Conservation (phyloP, 352 stramenopile species). For the Phytopythium oedochilum region DNA sequence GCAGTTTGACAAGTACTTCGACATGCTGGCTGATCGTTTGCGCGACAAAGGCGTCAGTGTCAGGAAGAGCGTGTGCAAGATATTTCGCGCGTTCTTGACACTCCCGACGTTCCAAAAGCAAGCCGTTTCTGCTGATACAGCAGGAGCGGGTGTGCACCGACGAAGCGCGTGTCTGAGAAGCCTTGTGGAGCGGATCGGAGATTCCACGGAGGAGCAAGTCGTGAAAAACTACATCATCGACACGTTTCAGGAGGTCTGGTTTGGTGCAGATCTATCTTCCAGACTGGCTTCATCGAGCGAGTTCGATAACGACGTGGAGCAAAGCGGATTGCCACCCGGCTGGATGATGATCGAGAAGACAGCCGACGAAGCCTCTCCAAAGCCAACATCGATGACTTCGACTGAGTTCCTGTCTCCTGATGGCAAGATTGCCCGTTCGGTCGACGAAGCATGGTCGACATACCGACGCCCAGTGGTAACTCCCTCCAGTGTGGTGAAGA, state of each 20-base stretch:
- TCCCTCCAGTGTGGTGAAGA: conserved; percentile 63
- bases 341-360: conserved; percentile 28
- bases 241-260: conserved; percentile 86
- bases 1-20: conserved; percentile 82
- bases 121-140: neutral
- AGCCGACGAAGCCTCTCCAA: neutral
- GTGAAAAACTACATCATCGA: conserved; percentile 87
- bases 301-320: conserved; percentile 35
- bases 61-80: conserved; percentile 81
- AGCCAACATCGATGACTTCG: neutral
- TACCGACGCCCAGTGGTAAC: conserved; percentile 50
- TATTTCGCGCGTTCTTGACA: conserved; percentile 55
- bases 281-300: conserved; percentile 24
- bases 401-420: conserved; percentile 56
- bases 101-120: conserved; percentile 14
- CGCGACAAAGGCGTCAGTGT: conserved; percentile 85
- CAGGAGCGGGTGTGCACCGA: conserved; percentile 31
- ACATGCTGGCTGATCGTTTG: conserved; percentile 62
- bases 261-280: conserved; percentile 52
- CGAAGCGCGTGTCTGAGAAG: conserved; percentile 69
- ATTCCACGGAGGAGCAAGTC: conserved; percentile 57
- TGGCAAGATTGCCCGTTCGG: conserved; percentile 33
- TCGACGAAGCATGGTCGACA: conserved; percentile 57
- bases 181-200: conserved; percentile 72
- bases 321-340: conserved; percentile 41